Base-by-base conservation (phyloP, 768 basidiomycete genomes). In the Steccherinum ochraceum region DNA sequence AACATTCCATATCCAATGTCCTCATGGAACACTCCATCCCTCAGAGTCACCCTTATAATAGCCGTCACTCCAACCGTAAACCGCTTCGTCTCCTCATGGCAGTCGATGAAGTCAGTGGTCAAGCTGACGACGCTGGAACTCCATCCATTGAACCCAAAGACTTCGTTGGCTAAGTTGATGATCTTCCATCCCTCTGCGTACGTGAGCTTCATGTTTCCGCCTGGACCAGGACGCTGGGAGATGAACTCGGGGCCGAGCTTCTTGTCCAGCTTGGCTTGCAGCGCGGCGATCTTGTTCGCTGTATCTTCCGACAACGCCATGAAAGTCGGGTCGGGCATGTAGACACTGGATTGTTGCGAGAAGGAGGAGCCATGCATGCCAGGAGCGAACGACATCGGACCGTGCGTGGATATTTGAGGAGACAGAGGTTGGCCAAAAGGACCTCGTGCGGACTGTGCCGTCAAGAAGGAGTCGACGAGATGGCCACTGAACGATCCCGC, bases 141-240 rank as follows among this genome's bases (percentile, higher is more conserved):
- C 94, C 93, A 94, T 21, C 94, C 96, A 56, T 98, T 92, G 73
- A 93, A 97, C 1, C 95, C 95, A 68, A 99, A 98, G 40, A 98
- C 89, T 56, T 99, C 95, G 64, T 99, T 99, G 2, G 95, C 96
- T 20, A 99, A 77, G 62, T 94, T 95, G 67, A 99, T 96, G 30
- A 93, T 85, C 70, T 92, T 94, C 95, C 95, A 98, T 0, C 95
- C 96, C 64, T 98, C 95, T 1, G 88, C 86, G 62, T 99, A 97
- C 13, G 87, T 93, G 43, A 99, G 72, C 66, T 94, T 96, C 13
- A 80, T 78, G 3, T 89, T 90, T 40, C 86, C 88, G 16, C 85
- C 87, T 2, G 90, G 92, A 3, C 95, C 94, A 5, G 89, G 86
- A 13, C 96, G 76, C 56, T 86, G 84, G 2, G 89, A 92, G 50